phyloP scores from a whole-genome alignment of 257 asterid species.

The Solanum pimpinellifolium region DNA sequence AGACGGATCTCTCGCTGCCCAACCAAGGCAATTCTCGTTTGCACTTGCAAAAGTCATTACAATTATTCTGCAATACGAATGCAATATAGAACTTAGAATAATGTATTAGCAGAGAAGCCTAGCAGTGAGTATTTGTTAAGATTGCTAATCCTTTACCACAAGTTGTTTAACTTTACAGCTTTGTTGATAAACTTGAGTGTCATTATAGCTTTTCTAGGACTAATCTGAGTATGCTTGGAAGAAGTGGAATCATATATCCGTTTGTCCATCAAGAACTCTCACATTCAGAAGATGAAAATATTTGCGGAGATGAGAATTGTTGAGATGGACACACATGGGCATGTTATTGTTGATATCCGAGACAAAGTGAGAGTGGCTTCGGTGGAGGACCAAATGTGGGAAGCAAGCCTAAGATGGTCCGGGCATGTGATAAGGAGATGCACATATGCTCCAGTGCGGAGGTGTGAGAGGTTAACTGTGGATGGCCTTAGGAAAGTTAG shows the following conservation, averaged over 20 bases:
- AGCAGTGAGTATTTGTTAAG: neutral
- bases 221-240: neutral
- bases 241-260: neutral
- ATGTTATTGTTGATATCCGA: neutral
- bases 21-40: conserved; percentile 48
- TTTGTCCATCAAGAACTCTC: neutral
- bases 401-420: neutral
- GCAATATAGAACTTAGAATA: neutral
- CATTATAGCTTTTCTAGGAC: neutral
- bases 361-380: neutral
- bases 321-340: neutral
- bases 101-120: neutral
- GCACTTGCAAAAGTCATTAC: conserved; percentile 22
- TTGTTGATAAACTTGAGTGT: neutral
- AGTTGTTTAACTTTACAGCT: neutral
- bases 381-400: neutral
- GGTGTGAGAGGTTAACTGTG: neutral
- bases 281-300: neutral
- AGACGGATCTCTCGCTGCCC: conserved; percentile 84
- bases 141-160: neutral
- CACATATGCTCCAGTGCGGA: neutral
- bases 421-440: neutral
- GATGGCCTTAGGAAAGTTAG: neutral
- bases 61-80: neutral
- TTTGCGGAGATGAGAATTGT: neutral